Base-by-base conservation (phyloP, 139 green algal species). In the Chlamydomonas eustigma region DNA sequence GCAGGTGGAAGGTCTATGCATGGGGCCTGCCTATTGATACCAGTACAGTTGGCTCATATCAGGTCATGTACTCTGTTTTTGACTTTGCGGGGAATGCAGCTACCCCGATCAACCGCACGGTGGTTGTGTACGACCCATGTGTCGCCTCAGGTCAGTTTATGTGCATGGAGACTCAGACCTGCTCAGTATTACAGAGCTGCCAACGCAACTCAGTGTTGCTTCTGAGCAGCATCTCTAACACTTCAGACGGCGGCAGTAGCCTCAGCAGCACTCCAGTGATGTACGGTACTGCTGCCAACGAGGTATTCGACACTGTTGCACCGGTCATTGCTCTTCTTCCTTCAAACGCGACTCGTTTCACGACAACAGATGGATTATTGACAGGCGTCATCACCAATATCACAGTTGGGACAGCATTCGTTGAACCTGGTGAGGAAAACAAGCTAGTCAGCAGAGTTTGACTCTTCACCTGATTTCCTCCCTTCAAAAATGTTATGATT, bases 121-220 rank as follows among this genome's bases (percentile, higher is more conserved):
- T 84, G 6, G 32, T 52, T 39, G 58, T 85, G 35, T 64, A 77
- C 1, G 80, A 81, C 64, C 71, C 80, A 3, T 85, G 75, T 51
- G 50, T 65, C 32, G 34, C 28, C 2, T 58, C 63, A 37, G 68
- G 63, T 5, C 75, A 81, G 75, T 31, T 68, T 65, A 77, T 70
- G 37, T 81, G 75, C 64, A 30, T 50, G 1, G 71, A 73, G 39
- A 65, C 67, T 1, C 32, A 18, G 0, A 34, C 25, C 25, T 85
- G 80, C 71, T 81, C 71, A n/a, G 37, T 85, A 18, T 39, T 76
- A 52, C 30, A 39, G 34, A 58, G 37, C 51, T 80, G 71, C 24
- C 12, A 31, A 25, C 37, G 36, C 1, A 36, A 37, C 44, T 50
- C 64, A 12, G 5, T 70, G 58, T 28, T 70, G 58, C 28, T 35